Evolutionary conservation across 2,329 filamentous ascomycete species (phyloP), one percentile per base, ranked within the genome.

Genomic region (Trichoderma oligosporum): DNA sequence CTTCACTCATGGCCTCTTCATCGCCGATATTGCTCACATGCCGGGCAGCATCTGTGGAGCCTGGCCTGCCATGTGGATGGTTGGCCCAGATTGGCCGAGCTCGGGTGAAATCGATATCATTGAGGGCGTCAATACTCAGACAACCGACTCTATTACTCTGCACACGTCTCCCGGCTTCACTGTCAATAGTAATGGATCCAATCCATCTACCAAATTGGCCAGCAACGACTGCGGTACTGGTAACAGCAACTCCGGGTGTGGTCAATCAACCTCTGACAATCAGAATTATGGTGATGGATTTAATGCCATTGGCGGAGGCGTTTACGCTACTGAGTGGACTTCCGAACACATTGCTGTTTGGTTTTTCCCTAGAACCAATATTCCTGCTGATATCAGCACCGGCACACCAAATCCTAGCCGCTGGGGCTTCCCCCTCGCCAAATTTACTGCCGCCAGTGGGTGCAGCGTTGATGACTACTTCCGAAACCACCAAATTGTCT

Each of bases 271-370:
- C 1, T 64, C 72, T 24, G 74, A 80, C 64, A 77, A 78, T 48
- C 69, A 76, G 42, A 82, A 80, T 62, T 89, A 85, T 63, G 88
- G 88, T 12, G 74, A 81, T 24, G 83, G 81, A 6, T 91, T 95
- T 77, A 94, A 94, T 72, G 74, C 74, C 22, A 79, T 73, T 29
- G 79, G 81, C 8, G 88, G 88, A 22, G 89, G 88, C 36, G 78
- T 91, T 44, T 91, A 88, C 65, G 87, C 84, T 31, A 82, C 86
- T 56, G 85, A 91, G 71, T 96, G 91, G 89, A 90, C 87, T 2
- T 78, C 80, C 27, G 69, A 80, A 0, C 78, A 78, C 61, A 94
- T 97, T 70, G 80, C 80, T 38, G 79, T 96, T 62, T 97, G 85
- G 83, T 93, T 90, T 79, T 97, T 96, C 73, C 78, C 85, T 0